These are phyloP conservation scores for Lentinula aciculospora DNA, from an alignment of 768 basidiomycete species.

Conservation along the genomic window DNA sequence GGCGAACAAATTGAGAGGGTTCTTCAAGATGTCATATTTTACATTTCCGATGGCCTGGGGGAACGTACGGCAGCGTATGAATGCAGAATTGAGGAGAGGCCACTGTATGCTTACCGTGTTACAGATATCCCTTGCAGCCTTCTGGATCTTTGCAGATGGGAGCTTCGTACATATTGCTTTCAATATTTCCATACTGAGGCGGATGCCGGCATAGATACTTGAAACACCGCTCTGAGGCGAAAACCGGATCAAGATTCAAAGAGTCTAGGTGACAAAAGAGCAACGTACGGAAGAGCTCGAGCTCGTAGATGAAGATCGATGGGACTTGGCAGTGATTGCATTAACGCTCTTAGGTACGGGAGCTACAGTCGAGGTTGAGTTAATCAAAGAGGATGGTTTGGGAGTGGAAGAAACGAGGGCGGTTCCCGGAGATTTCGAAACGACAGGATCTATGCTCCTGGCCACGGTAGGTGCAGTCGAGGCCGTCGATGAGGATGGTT, in stretches of 20 bases:
- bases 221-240: background rate
- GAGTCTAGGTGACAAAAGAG: background rate
- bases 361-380: background rate
- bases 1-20: background rate
- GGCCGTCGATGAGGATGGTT: background rate
- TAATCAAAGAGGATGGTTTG: too few relatives aligned
- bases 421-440: too few relatives aligned
- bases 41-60: background rate
- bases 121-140: background rate
- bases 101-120: background rate
- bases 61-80: background rate
- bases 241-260: background rate
- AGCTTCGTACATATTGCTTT: background rate
- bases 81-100: background rate
- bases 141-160: background rate
- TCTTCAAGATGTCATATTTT: background rate
- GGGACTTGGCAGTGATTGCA: background rate
- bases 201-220: background rate
- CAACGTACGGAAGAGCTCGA: background rate
- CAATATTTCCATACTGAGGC: background rate
- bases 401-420: too few relatives aligned
- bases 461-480: background rate
- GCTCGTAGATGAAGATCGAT: background rate
- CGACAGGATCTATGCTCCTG: background rate
- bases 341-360: background rate